Base-by-base conservation (phyloP, 768 basidiomycete genomes). In the Calocybe indica region DNA sequence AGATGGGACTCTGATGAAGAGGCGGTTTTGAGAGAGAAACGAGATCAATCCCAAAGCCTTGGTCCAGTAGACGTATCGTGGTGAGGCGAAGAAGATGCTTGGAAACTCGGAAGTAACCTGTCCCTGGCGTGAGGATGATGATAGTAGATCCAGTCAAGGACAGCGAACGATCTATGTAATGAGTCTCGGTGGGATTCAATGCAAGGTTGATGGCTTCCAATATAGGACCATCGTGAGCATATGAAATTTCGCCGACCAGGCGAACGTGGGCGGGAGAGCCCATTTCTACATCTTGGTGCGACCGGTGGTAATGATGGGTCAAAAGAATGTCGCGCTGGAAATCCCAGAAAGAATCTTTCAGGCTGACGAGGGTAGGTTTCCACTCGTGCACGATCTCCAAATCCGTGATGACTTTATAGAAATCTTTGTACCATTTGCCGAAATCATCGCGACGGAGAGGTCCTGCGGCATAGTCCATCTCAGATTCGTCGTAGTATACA, bases 321-420 rank as follows among this genome's bases (percentile, higher is more conserved):
- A 97, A 68, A 8, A 96, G 76, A 51, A 97, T 92, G 57, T 94
- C 91, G 40, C 88, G 78, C 59, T 96, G 92, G 58, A 93, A 94
- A 55, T 80, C 85, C 84, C 85, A 89, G 60, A 92, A 87, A 1
- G 92, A 83, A 60, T 88, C 82, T 62, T 94, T 95, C 59, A 98
- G 76, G 59, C 79, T 82, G 50, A 89, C 83, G 5, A 97, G 77
- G 0, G 88, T 91, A 1, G 85, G 78, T 52, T 85, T 85, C 91
- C 93, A 95, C 57, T 94, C 90, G 49, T 80, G 71, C 38, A 92
- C 75, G 40, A 91, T 81, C 58, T 98, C 92, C 31, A 95, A 72
- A 60, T 98, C 95, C 4, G 91, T 88, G 59, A 94, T 88, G 55
- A 98, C 85, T 65, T 95, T 93, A 78, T 83, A 97, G 58, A 94